These are phyloP conservation scores for Marsdenia floribunda DNA, from an alignment of 257 asterid species.

Conservation along the genomic window DNA sequence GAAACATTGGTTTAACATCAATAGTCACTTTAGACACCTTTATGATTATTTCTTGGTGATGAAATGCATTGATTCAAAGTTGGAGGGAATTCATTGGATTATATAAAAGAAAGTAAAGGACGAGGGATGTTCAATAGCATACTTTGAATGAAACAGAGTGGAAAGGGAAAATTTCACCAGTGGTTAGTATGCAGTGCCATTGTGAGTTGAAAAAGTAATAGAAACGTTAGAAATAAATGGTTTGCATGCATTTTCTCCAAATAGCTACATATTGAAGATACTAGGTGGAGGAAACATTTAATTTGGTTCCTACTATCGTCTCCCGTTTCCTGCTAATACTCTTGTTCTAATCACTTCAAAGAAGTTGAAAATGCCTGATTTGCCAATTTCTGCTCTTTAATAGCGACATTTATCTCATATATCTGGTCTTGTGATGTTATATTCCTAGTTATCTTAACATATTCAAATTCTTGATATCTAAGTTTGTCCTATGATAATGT, in stretches of 20 bases:
- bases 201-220: not conserved
- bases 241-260: not conserved
- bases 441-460: not conserved
- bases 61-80: not conserved
- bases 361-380: not conserved
- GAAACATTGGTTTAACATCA: not conserved
- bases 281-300: not conserved
- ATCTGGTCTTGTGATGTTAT: not conserved
- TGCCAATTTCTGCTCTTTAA: not conserved
- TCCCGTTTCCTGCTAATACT: not conserved
- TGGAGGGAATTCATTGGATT: not conserved
- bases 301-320: not conserved
- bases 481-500: not conserved
- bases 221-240: not conserved
- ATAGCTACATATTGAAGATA: not conserved
- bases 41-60: not conserved
- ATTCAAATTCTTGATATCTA: not conserved
- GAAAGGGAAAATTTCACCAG: not conserved
- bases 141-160: not conserved
- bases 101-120: not conserved
- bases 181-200: not conserved
- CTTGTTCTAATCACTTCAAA: not conserved
- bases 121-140: not conserved
- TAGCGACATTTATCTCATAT: not conserved
- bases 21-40: not conserved